These are phyloP conservation scores for Candida caryicola DNA, from an alignment of 805 yeast species.

Conservation along the genomic window DNA sequence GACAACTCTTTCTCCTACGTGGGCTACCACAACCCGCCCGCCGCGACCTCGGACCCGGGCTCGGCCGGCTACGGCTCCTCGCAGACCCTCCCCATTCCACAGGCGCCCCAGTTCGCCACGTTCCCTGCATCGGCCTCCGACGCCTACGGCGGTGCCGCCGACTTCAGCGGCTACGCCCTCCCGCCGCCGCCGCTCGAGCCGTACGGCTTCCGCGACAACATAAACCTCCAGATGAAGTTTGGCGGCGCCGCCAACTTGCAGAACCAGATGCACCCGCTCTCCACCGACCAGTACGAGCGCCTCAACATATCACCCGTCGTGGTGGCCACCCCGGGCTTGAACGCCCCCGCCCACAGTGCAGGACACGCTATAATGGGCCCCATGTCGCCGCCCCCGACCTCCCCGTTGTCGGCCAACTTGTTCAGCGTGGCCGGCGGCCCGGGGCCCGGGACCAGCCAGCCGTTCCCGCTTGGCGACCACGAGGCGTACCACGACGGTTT, in stretches of 20 bases:
- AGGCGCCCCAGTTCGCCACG: too few relatives aligned
- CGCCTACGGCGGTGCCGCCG: too few relatives aligned
- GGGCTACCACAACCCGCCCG: too few relatives aligned
- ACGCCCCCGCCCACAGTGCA: background rate
- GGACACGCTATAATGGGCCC: background rate
- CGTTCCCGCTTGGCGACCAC: background rate
- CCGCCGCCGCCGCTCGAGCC: too few relatives aligned
- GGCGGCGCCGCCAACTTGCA: conserved; percentile 1
- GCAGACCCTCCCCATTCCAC: too few relatives aligned
- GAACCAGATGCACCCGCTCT: conserved; percentile 1
- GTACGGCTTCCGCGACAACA: conserved; percentile 7
- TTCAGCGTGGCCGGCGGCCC: conserved; percentile 1
- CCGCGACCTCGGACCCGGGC: too few relatives aligned
- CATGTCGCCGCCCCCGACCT: background rate
- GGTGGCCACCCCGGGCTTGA: background rate
- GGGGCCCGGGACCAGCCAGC: background rate
- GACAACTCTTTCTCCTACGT: too few relatives aligned
- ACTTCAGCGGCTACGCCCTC: too few relatives aligned
- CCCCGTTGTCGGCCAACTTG: background rate
- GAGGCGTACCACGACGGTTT: conserved; percentile 3
- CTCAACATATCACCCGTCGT: conserved; percentile 6
- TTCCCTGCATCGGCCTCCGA: too few relatives aligned
- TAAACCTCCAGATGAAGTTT: conserved; percentile 8
- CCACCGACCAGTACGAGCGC: background rate
- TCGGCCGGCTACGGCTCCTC: too few relatives aligned